phyloP scores from a whole-genome alignment of 2,329 filamentous ascomycete species.

The Alternaria hordeiaustralica region DNA sequence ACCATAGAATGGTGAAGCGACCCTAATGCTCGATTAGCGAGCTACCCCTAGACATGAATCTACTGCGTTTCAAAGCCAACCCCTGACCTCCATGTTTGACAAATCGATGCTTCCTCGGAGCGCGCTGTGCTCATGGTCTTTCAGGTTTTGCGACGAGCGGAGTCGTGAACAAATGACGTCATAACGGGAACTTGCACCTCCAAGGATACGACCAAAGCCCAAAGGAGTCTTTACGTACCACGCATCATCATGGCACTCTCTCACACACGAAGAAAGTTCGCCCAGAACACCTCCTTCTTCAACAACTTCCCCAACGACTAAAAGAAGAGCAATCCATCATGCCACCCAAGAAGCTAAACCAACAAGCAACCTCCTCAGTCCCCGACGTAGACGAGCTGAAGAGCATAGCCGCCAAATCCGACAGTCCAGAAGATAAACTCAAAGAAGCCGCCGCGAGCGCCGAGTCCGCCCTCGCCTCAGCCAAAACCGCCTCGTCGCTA shows the following conservation, averaged over 20 bases:
- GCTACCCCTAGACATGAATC: not conserved
- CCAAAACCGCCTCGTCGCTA: constrained; percentile 38
- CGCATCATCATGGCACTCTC: not conserved
- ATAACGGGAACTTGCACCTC: constrained; percentile 10
- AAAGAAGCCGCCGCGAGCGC: constrained; percentile 39
- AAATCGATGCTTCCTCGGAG: not conserved
- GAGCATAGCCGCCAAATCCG: constrained; percentile 25
- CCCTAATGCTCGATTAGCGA: not conserved
- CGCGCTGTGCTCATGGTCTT: constrained; percentile 12
- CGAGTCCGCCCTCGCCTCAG: constrained; percentile 36
- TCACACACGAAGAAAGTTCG: not conserved
- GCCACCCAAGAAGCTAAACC: constrained; percentile 23
- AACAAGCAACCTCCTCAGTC: constrained; percentile 5
- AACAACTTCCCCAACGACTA: not conserved
- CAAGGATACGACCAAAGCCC: not conserved
- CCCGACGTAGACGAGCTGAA: constrained; percentile 23
- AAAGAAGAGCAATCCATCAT: not conserved
- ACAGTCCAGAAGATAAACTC: constrained; percentile 34
- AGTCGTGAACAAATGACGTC: constrained; percentile 29
- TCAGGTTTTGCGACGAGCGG: constrained; percentile 23
- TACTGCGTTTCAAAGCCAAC: not conserved
- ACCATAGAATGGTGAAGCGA: not conserved
- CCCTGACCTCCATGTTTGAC: not conserved
- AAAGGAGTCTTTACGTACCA: not conserved
- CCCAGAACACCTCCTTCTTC: not conserved